Evolutionary conservation across 495 filamentous ascomycete species (phyloP).

Genomic region (Diplogelasinospora grovesii): DNA sequence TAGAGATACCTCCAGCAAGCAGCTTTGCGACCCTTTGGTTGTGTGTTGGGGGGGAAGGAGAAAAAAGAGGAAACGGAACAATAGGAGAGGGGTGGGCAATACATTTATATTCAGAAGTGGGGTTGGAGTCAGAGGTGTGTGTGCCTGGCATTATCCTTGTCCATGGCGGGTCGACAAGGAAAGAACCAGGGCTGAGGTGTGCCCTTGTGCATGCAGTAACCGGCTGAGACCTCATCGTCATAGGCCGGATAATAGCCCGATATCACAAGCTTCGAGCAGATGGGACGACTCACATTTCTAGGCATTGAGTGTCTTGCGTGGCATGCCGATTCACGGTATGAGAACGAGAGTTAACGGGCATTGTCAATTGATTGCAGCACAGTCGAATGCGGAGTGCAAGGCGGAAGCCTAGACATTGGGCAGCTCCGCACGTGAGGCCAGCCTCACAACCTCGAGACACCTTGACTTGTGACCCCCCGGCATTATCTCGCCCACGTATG

Average conservation of each 20-base stretch:
- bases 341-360: too few species aligned
- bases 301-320: too few species aligned
- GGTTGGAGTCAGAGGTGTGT: conserved; percentile 12
- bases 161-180: conserved; percentile 12
- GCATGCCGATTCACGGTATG: too few species aligned
- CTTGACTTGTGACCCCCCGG: too few species aligned
- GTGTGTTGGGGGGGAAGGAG: conserved; percentile 37
- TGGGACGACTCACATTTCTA: too few species aligned
- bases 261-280: too few species aligned
- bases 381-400: not conserved
- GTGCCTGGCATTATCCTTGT: conserved; percentile 6
- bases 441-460: too few species aligned
- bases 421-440: too few species aligned
- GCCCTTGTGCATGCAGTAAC: too few species aligned
- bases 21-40: conserved; percentile 49
- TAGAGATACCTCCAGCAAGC: conserved; percentile 37
- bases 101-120: conserved; percentile 34
- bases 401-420: too few species aligned
- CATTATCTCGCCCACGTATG: too few species aligned
- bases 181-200: conserved; percentile 21
- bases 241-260: too few species aligned
- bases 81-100: conserved; percentile 18
- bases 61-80: conserved; percentile 21
- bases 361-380: not conserved
- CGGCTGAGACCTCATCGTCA: conserved; percentile 4